These are phyloP conservation scores for Phytophthora pisi DNA, from an alignment of 352 stramenopile species.

Conservation along the genomic window DNA sequence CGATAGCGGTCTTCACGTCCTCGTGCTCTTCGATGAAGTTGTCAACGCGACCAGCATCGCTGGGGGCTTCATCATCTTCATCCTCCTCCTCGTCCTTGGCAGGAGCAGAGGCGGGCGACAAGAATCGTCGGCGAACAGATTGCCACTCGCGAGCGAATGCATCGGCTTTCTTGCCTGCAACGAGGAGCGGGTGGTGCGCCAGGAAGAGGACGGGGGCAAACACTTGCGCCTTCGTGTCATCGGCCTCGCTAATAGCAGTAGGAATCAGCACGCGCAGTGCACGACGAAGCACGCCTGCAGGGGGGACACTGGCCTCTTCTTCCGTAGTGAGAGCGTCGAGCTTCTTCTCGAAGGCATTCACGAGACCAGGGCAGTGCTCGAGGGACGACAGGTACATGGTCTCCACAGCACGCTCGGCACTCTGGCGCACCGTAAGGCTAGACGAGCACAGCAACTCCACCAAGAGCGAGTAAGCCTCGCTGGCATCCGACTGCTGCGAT, in stretches of 20 bases:
- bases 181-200: conserved; percentile 77
- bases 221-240: conserved; percentile 44
- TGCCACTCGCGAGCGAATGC: conserved; percentile 75
- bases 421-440: conserved; percentile 57
- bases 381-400: conserved; percentile 64
- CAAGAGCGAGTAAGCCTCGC: conserved; percentile 56
- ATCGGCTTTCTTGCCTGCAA: conserved; percentile 56
- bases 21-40: conserved; percentile 80
- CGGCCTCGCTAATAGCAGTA: conserved; percentile 34
- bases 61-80: conserved; percentile 52
- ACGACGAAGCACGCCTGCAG: conserved; percentile 63
- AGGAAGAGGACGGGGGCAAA: conserved; percentile 64
- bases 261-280: conserved; percentile 67
- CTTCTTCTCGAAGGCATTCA: conserved; percentile 67
- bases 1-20: conserved; percentile 60
- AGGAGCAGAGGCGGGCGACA: conserved; percentile 26
- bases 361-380: conserved; percentile 56
- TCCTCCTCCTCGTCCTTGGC: conserved; percentile 40
- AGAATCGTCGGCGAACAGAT: conserved; percentile 63
- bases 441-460: conserved; percentile 66
- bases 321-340: conserved; percentile 46
- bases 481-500: conserved; percentile 59
- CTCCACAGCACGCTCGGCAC: conserved; percentile 47
- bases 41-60: conserved; percentile 69
- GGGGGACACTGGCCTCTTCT: conserved; percentile 49